These are phyloP conservation scores for Epicoccum sorghinum DNA, from an alignment of 2,329 filamentous ascomycete species.

Conservation along the genomic window DNA sequence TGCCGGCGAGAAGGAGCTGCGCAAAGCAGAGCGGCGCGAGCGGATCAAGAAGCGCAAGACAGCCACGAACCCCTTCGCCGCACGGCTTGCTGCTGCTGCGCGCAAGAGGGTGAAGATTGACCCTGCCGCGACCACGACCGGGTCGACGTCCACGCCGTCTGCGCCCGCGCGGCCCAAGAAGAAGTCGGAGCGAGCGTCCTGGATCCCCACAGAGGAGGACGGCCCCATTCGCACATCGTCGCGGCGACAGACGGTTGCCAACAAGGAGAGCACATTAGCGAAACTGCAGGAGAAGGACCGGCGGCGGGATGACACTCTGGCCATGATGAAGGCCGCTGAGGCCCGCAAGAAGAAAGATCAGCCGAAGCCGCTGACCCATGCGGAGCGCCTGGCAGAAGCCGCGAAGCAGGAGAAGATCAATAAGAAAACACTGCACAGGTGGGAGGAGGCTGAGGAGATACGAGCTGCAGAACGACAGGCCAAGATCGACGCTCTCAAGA, in stretches of 20 bases:
- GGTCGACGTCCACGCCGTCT: slow-evolving; percentile 54
- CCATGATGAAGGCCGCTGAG: slow-evolving; percentile 66
- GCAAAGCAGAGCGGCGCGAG: slow-evolving; percentile 73
- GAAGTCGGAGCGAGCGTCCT: slow-evolving; percentile 73
- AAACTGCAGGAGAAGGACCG: slow-evolving; percentile 77
- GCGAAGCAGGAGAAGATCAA: slow-evolving; percentile 84
- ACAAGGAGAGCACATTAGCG: slow-evolving; percentile 63
- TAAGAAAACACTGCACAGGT: slow-evolving; percentile 86
- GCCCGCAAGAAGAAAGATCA: slow-evolving; percentile 72
- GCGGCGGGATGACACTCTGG: slow-evolving; percentile 72
- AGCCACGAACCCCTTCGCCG: slow-evolving; percentile 55
- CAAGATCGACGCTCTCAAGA: slow-evolving; percentile 85
- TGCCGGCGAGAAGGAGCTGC: slow-evolving; percentile 85
- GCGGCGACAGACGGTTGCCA: slow-evolving; percentile 67
- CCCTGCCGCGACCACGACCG: slow-evolving; percentile 48
- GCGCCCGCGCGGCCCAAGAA: slow-evolving; percentile 63
- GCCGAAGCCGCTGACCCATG: slow-evolving; percentile 84
- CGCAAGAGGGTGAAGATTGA: slow-evolving; percentile 48
- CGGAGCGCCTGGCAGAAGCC: slow-evolving; percentile 81
- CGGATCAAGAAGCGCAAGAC: slow-evolving; percentile 77
- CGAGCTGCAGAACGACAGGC: slow-evolving; percentile 82
- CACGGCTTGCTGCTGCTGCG: slow-evolving; percentile 45
- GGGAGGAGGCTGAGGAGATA: slow-evolving; percentile 91
- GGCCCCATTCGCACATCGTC: slow-evolving; percentile 67
- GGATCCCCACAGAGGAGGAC: slow-evolving; percentile 69